Conservation (phyloP, 2,329 filamentous ascomycete species). For the Pleurostoma richardsiae region DNA sequence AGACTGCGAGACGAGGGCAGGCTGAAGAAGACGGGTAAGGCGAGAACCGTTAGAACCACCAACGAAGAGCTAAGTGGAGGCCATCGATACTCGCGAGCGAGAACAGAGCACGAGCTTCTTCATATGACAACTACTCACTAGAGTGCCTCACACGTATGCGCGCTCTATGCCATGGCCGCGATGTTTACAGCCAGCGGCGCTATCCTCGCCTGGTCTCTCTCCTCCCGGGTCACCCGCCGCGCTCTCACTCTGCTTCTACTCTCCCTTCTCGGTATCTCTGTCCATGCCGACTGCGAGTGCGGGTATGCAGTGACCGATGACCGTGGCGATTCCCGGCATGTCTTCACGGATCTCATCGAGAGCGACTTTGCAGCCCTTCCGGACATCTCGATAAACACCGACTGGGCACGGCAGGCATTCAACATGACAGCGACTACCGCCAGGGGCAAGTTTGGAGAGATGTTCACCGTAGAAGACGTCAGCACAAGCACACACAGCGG, state of each 20-base stretch:
- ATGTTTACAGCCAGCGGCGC: neutral
- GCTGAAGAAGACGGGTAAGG: too few relatives aligned
- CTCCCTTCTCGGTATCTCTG: conserved; percentile 5
- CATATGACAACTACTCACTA: too few relatives aligned
- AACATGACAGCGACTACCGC: conserved; percentile 54
- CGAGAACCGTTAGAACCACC: too few relatives aligned
- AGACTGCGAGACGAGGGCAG: too few relatives aligned
- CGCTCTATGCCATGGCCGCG: too few relatives aligned
- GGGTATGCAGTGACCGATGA: conserved; percentile 58
- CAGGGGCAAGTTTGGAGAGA: conserved; percentile 62
- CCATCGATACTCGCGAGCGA: too few relatives aligned
- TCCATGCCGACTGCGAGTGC: conserved; percentile 58
- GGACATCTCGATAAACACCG: conserved; percentile 41
- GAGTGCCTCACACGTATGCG: too few relatives aligned
- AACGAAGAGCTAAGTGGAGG: too few relatives aligned
- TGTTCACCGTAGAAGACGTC: conserved; percentile 53
- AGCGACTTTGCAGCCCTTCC: conserved; percentile 62
- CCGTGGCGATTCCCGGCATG: conserved; percentile 26
- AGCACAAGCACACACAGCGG: too few relatives aligned
- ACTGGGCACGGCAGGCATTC: conserved; percentile 66
- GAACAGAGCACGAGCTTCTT: too few relatives aligned
- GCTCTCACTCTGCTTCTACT: conserved; percentile 8
- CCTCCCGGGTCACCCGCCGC: conserved; percentile 7
- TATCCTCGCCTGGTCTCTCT: conserved; percentile 3
- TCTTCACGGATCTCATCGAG: conserved; percentile 68